Percentiles rank a stretch among this genome's conserved stretches.
phyloP scores from a whole-genome alignment of 2,329 filamentous ascomycete species.

The Fusarium citri region DNA sequence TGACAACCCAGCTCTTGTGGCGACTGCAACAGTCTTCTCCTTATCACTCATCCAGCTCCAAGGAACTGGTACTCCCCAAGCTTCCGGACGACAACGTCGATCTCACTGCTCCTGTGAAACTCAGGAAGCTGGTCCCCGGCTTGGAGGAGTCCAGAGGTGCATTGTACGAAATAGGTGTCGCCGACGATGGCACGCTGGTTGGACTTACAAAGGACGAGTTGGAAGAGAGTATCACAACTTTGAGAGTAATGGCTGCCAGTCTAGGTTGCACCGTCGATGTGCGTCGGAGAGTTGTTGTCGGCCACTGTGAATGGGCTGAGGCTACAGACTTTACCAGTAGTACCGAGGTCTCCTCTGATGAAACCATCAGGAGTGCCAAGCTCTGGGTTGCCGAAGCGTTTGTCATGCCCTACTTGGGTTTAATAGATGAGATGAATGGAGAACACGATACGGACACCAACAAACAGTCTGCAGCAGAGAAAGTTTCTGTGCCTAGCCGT shows the following conservation, averaged over 20 bases:
- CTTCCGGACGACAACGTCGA: conserved; percentile 73
- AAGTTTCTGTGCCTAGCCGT: conserved; percentile 50
- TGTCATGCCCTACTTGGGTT: conserved; percentile 77
- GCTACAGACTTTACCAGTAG: conserved; percentile 48
- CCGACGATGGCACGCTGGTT: conserved; percentile 91
- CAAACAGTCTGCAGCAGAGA: conserved; percentile 17
- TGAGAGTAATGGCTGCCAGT: conserved; percentile 91
- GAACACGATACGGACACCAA: conserved; percentile 1
- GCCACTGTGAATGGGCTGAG: conserved; percentile 81
- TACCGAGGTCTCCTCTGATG: conserved; percentile 34
- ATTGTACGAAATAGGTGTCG: conserved; percentile 95
- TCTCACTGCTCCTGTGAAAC: conserved; percentile 59
- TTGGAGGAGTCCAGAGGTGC: conserved; percentile 94
- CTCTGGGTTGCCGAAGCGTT: conserved; percentile 92
- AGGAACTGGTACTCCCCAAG: conserved; percentile 78
- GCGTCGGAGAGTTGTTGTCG: conserved; percentile 83
- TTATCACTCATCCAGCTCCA: conserved; percentile 84
- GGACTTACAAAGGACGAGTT: conserved; percentile 91
- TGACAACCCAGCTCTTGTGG: conserved; percentile 97
- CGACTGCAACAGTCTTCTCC: conserved; percentile 93
- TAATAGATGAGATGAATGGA: conserved; percentile 32
- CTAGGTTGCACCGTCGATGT: conserved; percentile 88
- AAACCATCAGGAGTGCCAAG: conserved; percentile 57
- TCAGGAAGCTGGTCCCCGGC: conserved; percentile 75
- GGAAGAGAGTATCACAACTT: conserved; percentile 86